Conservation (phyloP, 2,329 filamentous ascomycete species). For the Fusarium coffeatum region DNA sequence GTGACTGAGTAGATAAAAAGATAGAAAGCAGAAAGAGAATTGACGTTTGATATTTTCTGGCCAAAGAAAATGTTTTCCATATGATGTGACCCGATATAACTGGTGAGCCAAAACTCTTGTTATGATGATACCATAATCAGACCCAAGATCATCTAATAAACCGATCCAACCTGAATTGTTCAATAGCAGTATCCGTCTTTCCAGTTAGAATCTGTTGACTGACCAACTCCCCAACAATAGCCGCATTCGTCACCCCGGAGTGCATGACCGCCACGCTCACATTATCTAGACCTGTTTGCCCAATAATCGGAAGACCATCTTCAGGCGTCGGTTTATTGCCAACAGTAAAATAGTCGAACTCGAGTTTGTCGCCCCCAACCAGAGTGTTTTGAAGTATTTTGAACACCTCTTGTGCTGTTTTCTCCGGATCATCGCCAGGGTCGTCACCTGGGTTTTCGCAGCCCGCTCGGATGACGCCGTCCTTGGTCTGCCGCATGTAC, state of each 20-base stretch:
- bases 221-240: slow-evolving; percentile 28
- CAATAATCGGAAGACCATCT: slow-evolving; percentile 30
- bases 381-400: slow-evolving; percentile 1
- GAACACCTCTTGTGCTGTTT: slow-evolving; percentile 19
- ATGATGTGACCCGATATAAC: not conserved
- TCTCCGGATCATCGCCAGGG: slow-evolving; percentile 21
- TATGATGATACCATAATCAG: not conserved
- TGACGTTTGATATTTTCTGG: not conserved
- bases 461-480: slow-evolving; percentile 20
- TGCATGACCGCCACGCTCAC: slow-evolving; percentile 34
- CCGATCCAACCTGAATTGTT: not conserved
- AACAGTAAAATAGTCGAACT: slow-evolving; percentile 22
- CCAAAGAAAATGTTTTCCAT: not conserved
- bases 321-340: slow-evolving; percentile 26
- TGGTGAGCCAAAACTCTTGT: not conserved
- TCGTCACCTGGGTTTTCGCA: slow-evolving; percentile 30
- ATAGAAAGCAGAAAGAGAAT: not conserved
- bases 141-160: not conserved
- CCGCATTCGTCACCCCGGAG: slow-evolving; percentile 35
- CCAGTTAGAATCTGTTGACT: slow-evolving; percentile 14
- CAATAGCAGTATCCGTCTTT: not conserved
- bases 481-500: slow-evolving; percentile 23
- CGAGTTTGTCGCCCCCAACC: not conserved
- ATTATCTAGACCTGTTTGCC: slow-evolving; percentile 12
- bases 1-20: not conserved